Percentiles rank a stretch among this genome's conserved stretches.
Conservation (phyloP, 2,329 filamentous ascomycete species). For the Cytospora chrysosperma region DNA sequence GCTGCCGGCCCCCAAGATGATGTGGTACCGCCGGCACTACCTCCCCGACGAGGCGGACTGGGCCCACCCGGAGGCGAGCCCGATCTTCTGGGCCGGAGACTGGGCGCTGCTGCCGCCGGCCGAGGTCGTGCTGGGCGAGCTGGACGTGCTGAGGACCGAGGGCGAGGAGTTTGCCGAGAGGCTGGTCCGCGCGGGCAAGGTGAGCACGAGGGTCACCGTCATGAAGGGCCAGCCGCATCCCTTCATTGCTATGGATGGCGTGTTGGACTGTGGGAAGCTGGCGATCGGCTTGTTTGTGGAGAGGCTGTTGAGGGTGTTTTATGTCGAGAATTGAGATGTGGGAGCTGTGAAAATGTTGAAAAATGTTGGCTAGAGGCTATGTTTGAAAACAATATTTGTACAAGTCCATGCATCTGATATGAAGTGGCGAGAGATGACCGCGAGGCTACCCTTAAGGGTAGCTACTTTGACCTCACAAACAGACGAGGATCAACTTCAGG, state of each 20-base stretch:
- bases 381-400: neutral
- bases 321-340: constrained; percentile 16
- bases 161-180: constrained; percentile 51
- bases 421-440: too few species aligned
- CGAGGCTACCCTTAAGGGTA: too few species aligned
- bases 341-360: neutral
- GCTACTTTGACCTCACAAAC: too few species aligned
- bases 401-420: too few species aligned
- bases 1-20: constrained; percentile 56
- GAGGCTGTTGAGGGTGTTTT: constrained; percentile 19
- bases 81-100: constrained; percentile 49
- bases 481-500: too few species aligned
- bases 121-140: constrained; percentile 51
- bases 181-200: constrained; percentile 45
- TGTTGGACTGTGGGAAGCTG: constrained; percentile 46
- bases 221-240: constrained; percentile 58
- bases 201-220: constrained; percentile 44
- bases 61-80: constrained; percentile 52
- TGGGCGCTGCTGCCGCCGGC: constrained; percentile 52
- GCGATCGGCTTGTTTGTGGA: constrained; percentile 45
- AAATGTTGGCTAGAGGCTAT: neutral
- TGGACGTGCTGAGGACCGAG: constrained; percentile 57
- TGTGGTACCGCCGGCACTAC: constrained; percentile 60
- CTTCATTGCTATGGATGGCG: constrained; percentile 58
- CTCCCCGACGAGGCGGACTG: constrained; percentile 47